Percentiles rank a stretch among this genome's conserved stretches.
Conservation (phyloP, 169 alveolate genomes). For the Plasmodium blacklocki region DNA sequence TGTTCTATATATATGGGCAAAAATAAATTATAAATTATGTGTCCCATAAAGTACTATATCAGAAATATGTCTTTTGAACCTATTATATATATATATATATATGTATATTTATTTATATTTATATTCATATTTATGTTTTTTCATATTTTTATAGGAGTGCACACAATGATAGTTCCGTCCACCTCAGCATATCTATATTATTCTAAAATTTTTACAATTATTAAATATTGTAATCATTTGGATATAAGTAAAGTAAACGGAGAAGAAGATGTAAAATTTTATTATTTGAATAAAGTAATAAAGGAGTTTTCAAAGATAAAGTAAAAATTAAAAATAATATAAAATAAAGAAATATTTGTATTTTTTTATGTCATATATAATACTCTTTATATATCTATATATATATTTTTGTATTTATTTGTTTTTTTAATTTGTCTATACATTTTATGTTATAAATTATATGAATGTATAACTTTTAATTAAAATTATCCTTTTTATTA, state of each 20-base stretch:
- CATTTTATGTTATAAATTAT: no score
- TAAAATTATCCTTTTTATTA: no score
- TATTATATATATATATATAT: no score
- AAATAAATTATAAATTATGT: no score
- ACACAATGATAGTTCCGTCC: conserved; percentile 61
- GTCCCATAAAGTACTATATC: no score
- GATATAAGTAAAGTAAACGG: conserved; percentile 58
- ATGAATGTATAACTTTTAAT: no score
- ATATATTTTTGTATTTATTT: not conserved
- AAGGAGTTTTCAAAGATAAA: conserved; percentile 15
- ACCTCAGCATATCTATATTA: conserved; percentile 31
- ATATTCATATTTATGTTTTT: not conserved
- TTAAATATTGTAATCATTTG: conserved; percentile 54
- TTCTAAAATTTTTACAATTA: conserved; percentile 42
- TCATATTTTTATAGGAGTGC: conserved; percentile 16
- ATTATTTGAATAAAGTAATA: conserved; percentile 55
- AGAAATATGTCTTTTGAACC: no score
- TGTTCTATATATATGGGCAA: no score
- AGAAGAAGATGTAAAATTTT: conserved; percentile 57
- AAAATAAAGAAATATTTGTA: not conserved
- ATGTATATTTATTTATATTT: not conserved
- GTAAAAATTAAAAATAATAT: not conserved
- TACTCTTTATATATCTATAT: not conserved
- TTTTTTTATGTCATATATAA: not conserved
- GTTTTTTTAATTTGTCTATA: not conserved